Base-by-base conservation (phyloP, 345 rosid genomes). In the Lepidium sativum region DNA sequence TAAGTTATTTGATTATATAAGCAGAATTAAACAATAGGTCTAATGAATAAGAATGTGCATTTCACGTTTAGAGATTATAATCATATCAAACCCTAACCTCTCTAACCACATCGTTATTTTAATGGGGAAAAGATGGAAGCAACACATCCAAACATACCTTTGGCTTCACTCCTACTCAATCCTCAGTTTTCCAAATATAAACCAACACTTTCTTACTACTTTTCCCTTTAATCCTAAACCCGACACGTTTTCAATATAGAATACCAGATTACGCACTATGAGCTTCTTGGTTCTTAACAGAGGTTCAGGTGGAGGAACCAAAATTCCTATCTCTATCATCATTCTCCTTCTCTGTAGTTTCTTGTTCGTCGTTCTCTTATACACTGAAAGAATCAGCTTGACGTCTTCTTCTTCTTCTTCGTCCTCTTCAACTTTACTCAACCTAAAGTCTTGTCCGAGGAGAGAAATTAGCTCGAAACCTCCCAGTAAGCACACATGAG, bases 361-460 rank as follows among this genome's bases (percentile, higher is more conserved):
- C 57, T 82, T 84, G 8, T 73, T 86, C 65, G 32, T 84, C 20
- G 75, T 83, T 50, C 87, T 92, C n/a, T 70, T 92, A 35, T 86
- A 86, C 67, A 70, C 90, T 0, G 85, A 92, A 51, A 72, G 80
- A 35, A 55, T 86, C 52, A 79, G 74, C 56, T 67, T 74, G 57
- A 65, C 75, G 59, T 75, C 78, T 60, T 69, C 77, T n/a, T n/a
- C n/a, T n/a, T n/a, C n/a, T 62, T 69, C 85, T 52, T 79, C 85
- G 60, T 50, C 55, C 35, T 67, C 73, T 54, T 78, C 83, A 50
- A 20, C 35, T 47, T 72, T 84, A 10, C 14, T 80, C 61, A 83
- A 69, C 66, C 44, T 67, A 12, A 79, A 77, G 62, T 68, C 87
- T 32, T 88, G 95, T 64, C 67, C 85, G 15, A 83, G 67, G 43